Conservation (phyloP, 2,329 filamentous ascomycete species). For the Calonectria pseudoturangicola region DNA sequence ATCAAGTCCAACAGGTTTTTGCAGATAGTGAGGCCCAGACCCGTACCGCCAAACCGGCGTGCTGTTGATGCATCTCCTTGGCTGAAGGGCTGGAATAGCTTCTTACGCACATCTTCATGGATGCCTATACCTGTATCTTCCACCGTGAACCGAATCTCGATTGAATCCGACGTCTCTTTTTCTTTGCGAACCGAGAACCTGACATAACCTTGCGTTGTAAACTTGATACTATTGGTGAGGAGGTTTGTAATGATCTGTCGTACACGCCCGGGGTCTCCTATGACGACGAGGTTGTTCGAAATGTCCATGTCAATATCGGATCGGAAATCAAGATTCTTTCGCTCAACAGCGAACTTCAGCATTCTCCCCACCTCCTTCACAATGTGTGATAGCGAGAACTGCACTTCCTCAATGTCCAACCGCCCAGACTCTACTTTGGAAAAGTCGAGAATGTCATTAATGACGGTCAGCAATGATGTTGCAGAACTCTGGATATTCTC, state of each 20-base stretch:
- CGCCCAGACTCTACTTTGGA: constrained; percentile 89
- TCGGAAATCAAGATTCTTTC: constrained; percentile 84
- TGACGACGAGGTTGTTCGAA: constrained; percentile 82
- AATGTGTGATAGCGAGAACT: constrained; percentile 84
- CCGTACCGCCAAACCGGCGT: constrained; percentile 85
- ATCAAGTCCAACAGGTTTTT: constrained; percentile 88
- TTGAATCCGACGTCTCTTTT: constrained; percentile 77
- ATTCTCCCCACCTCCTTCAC: constrained; percentile 89
- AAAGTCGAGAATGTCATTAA: constrained; percentile 94
- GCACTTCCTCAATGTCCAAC: constrained; percentile 86
- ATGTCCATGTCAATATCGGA: constrained; percentile 78
- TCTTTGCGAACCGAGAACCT: constrained; percentile 79
- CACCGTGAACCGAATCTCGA: constrained; percentile 82
- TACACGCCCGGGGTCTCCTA: constrained; percentile 89
- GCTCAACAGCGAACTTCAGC: constrained; percentile 88
- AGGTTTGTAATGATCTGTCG: constrained; percentile 90
- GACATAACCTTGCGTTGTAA: constrained; percentile 81
- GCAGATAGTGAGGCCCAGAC: constrained; percentile 85
- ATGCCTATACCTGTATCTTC: constrained; percentile 90
- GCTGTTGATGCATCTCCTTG: constrained; percentile 89
- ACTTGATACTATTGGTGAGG: constrained; percentile 85
- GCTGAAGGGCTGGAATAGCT: constrained; percentile 86
- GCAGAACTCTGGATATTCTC: constrained; percentile 87
- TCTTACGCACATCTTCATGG: constrained; percentile 83
- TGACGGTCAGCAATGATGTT: constrained; percentile 88